Evolutionary conservation across 2,329 filamentous ascomycete genomes (phyloP), one percentile per base, ranked within the genome.

Genomic region (Huntiella savannae): DNA sequence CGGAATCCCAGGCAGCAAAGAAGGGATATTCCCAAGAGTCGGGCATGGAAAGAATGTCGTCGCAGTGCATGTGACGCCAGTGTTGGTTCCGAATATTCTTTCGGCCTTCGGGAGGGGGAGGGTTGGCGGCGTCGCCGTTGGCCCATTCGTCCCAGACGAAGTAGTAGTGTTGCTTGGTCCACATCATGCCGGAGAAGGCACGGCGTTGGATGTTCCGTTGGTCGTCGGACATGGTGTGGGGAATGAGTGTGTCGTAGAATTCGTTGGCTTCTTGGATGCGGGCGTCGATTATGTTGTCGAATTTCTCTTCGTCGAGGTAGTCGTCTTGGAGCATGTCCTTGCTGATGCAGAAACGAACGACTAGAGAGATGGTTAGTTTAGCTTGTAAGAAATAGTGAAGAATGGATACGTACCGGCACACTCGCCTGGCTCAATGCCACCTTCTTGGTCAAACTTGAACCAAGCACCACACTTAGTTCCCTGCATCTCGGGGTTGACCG

Each of bases 21-120:
- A 95, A 96, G 0, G 88, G 88, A 55, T 96, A 96, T 57, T 96
- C 88, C 88, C 88, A 96, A 0, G 87, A 94, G 60, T 96, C 88
- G 1, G 88, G 91, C 88, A 96, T 95, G 1, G 88, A 95, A 33
- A 96, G 62, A 51, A 96, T 86, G 58, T 96, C 88, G 54, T 96
- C 91, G 54, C 93, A 76, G 61, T 95, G 74, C 71, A 96, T 77
- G 61, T 96, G 88, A 57, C 82, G 92, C 91, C 91, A 96, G 52
- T 92, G 77, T 34, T 75, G 67, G 58, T 96, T 96, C 50, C 88
- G 77, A 48, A 96, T 73, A 2, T 73, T 70, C 60, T 91, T 93
- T 47, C 88, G 73, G 35, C 73, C 71, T 1, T 80, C 68, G 1
- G 88, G 88, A 19, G 91, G 91, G 32, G 88, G 82, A 38, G 87